Evolutionary conservation across 2,329 filamentous ascomycete genomes (phyloP).

Genomic region (Dendryphion nanum): DNA sequence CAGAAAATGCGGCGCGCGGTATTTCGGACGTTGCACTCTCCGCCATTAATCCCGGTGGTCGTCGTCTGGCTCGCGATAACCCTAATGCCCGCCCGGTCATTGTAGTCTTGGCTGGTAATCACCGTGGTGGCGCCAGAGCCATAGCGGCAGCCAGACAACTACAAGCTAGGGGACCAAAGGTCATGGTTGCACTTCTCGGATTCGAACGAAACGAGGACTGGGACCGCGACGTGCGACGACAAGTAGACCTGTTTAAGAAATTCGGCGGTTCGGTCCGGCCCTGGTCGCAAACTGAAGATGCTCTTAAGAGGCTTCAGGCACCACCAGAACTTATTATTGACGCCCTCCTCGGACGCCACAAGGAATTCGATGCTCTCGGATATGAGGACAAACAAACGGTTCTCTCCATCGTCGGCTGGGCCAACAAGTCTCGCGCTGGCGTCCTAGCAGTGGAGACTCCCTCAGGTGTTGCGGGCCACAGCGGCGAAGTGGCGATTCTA

Average conservation of each 20-base stretch:
- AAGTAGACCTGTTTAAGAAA: constrained; percentile 79
- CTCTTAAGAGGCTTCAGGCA: constrained; percentile 56
- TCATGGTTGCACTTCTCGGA: constrained; percentile 80
- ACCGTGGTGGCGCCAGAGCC: constrained; percentile 81
- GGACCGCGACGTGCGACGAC: constrained; percentile 75
- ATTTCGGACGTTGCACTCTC: constrained; percentile 80
- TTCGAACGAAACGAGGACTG: constrained; percentile 80
- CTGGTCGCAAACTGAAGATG: constrained; percentile 58
- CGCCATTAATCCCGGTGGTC: constrained; percentile 60
- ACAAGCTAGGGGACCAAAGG: constrained; percentile 75
- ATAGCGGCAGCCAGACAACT: constrained; percentile 85
- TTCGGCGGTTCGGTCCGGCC: constrained; percentile 72
- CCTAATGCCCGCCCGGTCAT: constrained; percentile 55
- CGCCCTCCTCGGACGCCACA: constrained; percentile 80
- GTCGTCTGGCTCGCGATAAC: constrained; percentile 51
- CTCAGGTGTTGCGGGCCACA: constrained; percentile 79
- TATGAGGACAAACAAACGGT: constrained; percentile 79
- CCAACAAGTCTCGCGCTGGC: constrained; percentile 80
- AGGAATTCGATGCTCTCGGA: constrained; percentile 84
- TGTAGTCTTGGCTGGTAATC: constrained; percentile 91
- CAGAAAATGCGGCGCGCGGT: constrained; percentile 85
- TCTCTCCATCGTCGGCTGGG: constrained; percentile 90
- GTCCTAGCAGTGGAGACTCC: constrained; percentile 89
- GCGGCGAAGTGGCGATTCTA: constrained; percentile 56
- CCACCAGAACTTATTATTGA: constrained; percentile 82